Conservation (phyloP, 352 stramenopile species). For the Globisporangium parvum region DNA sequence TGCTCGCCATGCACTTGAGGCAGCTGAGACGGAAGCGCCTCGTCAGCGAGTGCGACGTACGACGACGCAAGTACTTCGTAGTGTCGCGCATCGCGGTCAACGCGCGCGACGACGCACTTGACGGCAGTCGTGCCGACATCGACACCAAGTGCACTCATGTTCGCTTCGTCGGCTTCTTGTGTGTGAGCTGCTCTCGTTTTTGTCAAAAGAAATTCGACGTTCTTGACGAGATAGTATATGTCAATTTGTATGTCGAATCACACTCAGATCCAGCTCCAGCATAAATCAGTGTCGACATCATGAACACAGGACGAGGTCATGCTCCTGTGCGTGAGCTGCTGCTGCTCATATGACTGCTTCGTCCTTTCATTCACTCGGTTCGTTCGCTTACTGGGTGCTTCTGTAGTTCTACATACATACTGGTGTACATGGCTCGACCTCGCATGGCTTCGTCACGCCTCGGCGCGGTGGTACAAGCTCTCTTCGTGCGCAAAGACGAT, state of each 20-base stretch:
- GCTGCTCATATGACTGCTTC: neutral
- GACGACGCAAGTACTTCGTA: conserved; percentile 26
- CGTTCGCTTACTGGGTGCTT: no score
- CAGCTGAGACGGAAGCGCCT: conserved; percentile 9
- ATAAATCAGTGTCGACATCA: no score
- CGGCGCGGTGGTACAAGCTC: conserved; percentile 9
- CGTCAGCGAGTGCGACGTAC: conserved; percentile 31
- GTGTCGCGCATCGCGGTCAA: neutral
- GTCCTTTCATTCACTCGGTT: neutral
- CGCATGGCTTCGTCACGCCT: neutral
- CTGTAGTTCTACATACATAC: neutral
- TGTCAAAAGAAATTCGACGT: no score
- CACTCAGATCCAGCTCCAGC: no score
- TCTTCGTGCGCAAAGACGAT: conserved; percentile 9
- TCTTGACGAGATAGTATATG: no score
- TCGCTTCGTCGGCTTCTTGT: neutral
- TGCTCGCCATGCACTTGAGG: conserved; percentile 21
- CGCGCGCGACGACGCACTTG: conserved; percentile 61
- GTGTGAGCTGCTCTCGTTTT: no score
- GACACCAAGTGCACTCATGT: conserved; percentile 28
- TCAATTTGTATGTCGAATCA: no score
- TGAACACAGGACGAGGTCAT: no score
- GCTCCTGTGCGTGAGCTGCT: neutral
- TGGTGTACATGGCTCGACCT: neutral
- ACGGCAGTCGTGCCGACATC: conserved; percentile 77